These are phyloP conservation scores for Rhodotorula kratochvilovae DNA, from an alignment of 768 basidiomycete species.

Conservation along the genomic window DNA sequence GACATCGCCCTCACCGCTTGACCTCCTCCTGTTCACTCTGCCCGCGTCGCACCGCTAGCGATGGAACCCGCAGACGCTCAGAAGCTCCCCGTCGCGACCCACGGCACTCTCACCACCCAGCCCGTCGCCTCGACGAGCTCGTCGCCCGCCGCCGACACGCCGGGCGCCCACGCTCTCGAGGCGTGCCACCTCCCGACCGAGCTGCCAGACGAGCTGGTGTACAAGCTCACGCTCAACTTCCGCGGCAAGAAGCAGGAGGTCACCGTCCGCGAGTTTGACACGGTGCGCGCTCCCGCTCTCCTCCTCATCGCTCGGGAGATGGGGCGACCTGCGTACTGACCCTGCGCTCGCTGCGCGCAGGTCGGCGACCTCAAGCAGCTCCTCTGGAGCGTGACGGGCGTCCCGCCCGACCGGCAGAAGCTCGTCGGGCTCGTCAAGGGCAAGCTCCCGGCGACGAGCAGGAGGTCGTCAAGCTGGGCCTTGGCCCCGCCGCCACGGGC, in stretches of 20 bases:
- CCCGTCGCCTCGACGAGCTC: conserved; percentile 1
- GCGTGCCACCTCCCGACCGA: background rate
- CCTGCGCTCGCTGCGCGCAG: conserved; percentile 3
- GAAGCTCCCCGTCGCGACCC: background rate
- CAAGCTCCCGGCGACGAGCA: conserved; percentile 71
- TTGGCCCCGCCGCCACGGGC: background rate
- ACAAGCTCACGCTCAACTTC: conserved; percentile 14
- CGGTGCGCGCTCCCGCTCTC: conserved; percentile 16
- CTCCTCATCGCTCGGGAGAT: background rate
- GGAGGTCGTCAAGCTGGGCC: conserved; percentile 52
- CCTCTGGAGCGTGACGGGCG: conserved; percentile 65
- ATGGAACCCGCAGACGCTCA: background rate
- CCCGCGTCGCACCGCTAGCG: background rate
- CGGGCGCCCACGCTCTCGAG: background rate
- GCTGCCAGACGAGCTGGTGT: conserved; percentile 9
- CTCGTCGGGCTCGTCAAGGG: conserved; percentile 79
- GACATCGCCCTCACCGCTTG: background rate
- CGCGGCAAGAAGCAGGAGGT: conserved; percentile 5
- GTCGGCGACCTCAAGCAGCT: conserved; percentile 72
- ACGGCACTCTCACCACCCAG: background rate
- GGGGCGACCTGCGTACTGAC: background rate
- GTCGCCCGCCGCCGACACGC: background rate
- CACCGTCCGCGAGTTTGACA: conserved; percentile 12
- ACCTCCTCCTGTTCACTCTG: background rate
- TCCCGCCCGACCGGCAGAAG: conserved; percentile 81